Base-by-base conservation (phyloP, 306 rosid genomes). In the Dalbergia cultrata region DNA sequence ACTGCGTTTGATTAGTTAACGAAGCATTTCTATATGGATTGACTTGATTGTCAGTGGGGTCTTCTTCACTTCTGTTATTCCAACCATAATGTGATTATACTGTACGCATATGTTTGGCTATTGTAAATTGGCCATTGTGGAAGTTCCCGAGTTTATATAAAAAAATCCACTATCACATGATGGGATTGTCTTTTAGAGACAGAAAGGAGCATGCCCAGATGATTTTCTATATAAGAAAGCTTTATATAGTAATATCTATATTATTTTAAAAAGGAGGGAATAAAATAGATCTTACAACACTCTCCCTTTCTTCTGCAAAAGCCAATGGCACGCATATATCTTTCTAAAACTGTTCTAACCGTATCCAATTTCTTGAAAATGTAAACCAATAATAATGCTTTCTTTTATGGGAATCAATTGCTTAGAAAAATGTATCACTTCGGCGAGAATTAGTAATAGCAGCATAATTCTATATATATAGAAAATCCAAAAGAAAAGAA, bases 331-430 rank as follows among this genome's bases (percentile, higher is more conserved):
- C 22, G 74, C 52, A 65, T 66, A 67, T 54, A 37, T 9, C 5
- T 31, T 37, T 64, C 57, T 47, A 74, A 57, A 67, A 59, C 34
- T 57, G 62, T 71, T 61, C 57, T 49, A 34, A 70, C 53, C 43
- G 74, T 67, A 39, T 65, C 41, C 60, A 52, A 65, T 70, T 76
- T 76, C 59, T 78, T 78, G 70, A 66, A 79, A 58, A 56, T 69
- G 53, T 17, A 79, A 79, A 60, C 60, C 52, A 59, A 70, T 67
- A 18, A 69, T 79, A 26, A 31, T 69, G 18, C 8, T 44, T 58
- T 69, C 19, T 33, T 31, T 79, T 5, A 45, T 41, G 37, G 70
- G 77, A 70, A 70, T 56, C 70, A 35, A 26, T 31, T 22, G 10
- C 17, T 68, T 58, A 58, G 1, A 31, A 58, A 69, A 45, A 45